Base-by-base conservation (phyloP, 768 basidiomycete genomes). In the Trametes punicea region DNA sequence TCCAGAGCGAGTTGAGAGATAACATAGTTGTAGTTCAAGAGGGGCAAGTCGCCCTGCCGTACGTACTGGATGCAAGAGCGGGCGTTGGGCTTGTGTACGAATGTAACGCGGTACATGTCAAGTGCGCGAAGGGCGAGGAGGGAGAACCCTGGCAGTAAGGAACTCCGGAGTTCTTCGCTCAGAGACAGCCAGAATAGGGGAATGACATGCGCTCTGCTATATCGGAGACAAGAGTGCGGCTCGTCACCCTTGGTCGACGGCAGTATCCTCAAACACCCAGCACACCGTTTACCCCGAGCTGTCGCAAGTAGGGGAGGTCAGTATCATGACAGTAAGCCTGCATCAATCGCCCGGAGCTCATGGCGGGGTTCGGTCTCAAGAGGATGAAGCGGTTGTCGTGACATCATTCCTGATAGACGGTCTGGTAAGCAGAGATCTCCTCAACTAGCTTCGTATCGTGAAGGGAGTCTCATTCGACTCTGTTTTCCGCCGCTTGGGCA, bases 71-170 rank as follows among this genome's bases (percentile, higher is more conserved):
- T 30, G n/a, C 20, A 4, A 21, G 55, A 51, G 42, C 45, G 57
- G 18, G 60, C 46, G 18, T 61, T 52, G 9, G 57, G 47, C 29
- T 40, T 45, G 23, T 51, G 55, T 36, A 61, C 38, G n/a, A 57
- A 27, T 45, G 57, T 55, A 45, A 57, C 57, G 18, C 55, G 54
- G 51, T 57, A 25, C 26, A 61, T 16, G 31, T 20, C 27, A 9
- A 57, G 46, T 16, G 45, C 29, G 21, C 45, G 45, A 13, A 31
- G 31, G 2, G 31, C 31, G n/a, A 44, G 29, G 26, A 21, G n/a
- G 13, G 21, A n/a, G 33, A 61, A 54, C 8, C 40, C 20, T 11
- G 23, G 36, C 10, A 56, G 33, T 10, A 61, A 31, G 40, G 25
- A 45, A 6, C 29, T 13, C 2, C 60, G 60, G 8, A 51, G 25